Conservation (phyloP, 805 yeast species). For the Candida insectorum region DNA sequence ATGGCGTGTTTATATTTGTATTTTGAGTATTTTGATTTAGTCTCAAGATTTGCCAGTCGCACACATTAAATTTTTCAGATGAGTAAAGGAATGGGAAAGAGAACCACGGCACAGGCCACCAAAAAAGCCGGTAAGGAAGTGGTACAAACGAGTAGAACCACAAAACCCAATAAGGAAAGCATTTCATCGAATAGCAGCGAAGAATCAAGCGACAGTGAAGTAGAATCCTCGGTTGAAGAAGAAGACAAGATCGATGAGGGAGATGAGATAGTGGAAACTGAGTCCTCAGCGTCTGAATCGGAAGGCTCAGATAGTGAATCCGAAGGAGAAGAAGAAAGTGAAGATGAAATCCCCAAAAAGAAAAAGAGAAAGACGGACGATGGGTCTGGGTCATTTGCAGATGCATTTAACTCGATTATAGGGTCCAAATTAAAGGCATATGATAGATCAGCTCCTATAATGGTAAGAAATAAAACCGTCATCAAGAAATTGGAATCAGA, state of each 20-base stretch:
- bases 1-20: too few species aligned
- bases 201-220: slow-evolving; percentile 4
- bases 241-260: slow-evolving; percentile 3
- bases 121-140: too few species aligned
- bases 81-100: neutral
- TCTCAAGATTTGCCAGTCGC: neutral
- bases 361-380: slow-evolving; percentile 58
- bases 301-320: slow-evolving; percentile 1
- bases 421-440: slow-evolving; percentile 86
- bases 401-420: slow-evolving; percentile 78
- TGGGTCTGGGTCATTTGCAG: slow-evolving; percentile 75
- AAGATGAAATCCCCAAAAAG: slow-evolving; percentile 27
- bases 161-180: too few species aligned
- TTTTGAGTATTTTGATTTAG: too few species aligned
- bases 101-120: neutral
- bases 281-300: neutral
- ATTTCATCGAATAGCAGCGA: neutral
- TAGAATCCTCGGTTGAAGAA: too few species aligned
- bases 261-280: neutral
- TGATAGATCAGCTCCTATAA: slow-evolving; percentile 83
- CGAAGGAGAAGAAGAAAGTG: slow-evolving; percentile 2
- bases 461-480: slow-evolving; percentile 75
- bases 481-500: slow-evolving; percentile 73
- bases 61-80: neutral
- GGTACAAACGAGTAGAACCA: too few species aligned